phyloP scores from a whole-genome alignment of 78 protist genomes.

The Carpediemonas membranifera region DNA sequence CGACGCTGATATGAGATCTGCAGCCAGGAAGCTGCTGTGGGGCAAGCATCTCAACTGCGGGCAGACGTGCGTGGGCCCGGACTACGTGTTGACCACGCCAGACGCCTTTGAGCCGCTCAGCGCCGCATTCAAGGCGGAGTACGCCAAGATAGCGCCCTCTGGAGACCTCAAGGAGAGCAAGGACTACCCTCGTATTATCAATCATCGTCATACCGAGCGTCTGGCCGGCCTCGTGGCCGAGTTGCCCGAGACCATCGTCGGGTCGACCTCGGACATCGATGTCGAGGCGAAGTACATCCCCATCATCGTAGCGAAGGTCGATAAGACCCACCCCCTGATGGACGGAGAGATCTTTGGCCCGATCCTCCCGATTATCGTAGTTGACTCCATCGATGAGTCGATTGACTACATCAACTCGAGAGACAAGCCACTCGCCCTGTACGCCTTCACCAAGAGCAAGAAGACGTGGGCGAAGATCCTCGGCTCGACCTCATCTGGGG shows the following conservation, averaged over 20 bases:
- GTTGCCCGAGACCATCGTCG: neutral
- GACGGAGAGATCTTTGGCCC: slow-evolving; percentile 71
- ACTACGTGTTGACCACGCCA: neutral
- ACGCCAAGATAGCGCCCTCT: neutral
- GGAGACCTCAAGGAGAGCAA: neutral
- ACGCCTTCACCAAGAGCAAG: slow-evolving; percentile 53
- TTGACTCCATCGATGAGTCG: neutral
- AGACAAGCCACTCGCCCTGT: slow-evolving; percentile 62
- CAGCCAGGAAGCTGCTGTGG: slow-evolving; percentile 46
- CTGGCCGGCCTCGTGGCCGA: neutral
- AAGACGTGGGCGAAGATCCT: neutral
- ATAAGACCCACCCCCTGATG: no score
- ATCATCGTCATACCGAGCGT: neutral
- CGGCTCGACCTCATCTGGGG: neutral
- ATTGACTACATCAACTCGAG: slow-evolving; percentile 14
- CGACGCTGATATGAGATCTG: slow-evolving; percentile 22
- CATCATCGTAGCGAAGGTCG: no score
- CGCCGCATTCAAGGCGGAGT: neutral
- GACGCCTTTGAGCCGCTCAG: neutral
- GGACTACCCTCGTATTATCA: slow-evolving; percentile 6
- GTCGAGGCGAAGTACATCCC: no score
- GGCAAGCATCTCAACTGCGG: slow-evolving; percentile 15
- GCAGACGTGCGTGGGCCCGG: slow-evolving; percentile 18
- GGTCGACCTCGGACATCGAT: no score
- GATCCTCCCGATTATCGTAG: slow-evolving; percentile 48